Percentiles rank a stretch among this genome's conserved stretches.
Conservation (phyloP, 1,139 yeast genomes). For the Debaryomyces psychrophilus region DNA sequence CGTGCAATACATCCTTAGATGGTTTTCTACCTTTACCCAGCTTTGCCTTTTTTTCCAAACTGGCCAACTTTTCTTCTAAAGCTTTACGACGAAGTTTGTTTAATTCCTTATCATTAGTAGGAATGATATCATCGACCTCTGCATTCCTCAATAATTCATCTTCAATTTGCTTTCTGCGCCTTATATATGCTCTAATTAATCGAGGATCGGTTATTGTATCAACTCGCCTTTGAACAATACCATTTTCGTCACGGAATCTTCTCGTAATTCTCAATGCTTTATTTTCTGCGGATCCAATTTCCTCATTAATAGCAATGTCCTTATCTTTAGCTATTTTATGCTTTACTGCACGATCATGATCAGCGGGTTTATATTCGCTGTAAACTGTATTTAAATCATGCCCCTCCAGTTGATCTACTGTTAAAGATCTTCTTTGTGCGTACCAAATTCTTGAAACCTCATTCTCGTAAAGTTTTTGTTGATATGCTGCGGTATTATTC, state of each 20-base stretch:
- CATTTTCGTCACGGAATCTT: conserved; percentile 80
- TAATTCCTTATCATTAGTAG: conserved; percentile 84
- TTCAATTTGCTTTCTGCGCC: conserved; percentile 75
- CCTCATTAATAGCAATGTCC: conserved; percentile 24
- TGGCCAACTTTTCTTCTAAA: conserved; percentile 82
- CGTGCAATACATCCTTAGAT: conserved; percentile 43
- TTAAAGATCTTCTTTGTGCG: conserved; percentile 70
- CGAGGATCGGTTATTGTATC: conserved; percentile 83
- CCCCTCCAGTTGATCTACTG: conserved; percentile 43
- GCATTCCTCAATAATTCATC: conserved; percentile 60
- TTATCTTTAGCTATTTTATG: conserved; percentile 34
- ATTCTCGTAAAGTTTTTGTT: conserved; percentile 89
- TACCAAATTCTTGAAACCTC: conserved; percentile 92
- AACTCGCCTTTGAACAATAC: conserved; percentile 79
- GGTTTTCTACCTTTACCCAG: conserved; percentile 47
- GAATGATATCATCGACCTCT: conserved; percentile 69
- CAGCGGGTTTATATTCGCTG: conserved; percentile 43
- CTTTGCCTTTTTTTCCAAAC: conserved; percentile 68
- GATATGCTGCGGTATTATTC: conserved; percentile 64
- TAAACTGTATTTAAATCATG: conserved; percentile 36
- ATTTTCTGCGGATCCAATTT: conserved; percentile 33
- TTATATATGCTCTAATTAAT: conserved; percentile 83
- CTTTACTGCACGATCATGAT: conserved; percentile 37
- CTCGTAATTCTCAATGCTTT: conserved; percentile 74
- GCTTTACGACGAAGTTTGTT: conserved; percentile 78